Evolutionary conservation across 768 basidiomycete genomes (phyloP).

Genomic region (Termitomyces sp.): DNA sequence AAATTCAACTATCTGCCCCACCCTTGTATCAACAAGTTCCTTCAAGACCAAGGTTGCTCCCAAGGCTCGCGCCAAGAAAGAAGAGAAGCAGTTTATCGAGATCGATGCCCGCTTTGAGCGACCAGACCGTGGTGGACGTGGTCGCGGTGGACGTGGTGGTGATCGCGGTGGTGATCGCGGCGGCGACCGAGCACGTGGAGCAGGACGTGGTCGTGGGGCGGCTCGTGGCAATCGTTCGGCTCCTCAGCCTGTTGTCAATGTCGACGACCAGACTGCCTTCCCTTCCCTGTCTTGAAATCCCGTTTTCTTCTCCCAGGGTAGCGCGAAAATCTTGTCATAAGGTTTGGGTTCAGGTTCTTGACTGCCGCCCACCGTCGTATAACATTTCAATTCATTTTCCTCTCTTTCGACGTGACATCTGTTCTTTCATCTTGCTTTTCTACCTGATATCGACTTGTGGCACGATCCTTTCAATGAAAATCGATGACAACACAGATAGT

Average conservation of each 20-base stretch:
- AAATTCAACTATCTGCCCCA: background rate
- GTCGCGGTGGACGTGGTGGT: constrained; percentile 46
- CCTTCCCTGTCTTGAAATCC: constrained; percentile 67
- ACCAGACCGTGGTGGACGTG: constrained; percentile 64
- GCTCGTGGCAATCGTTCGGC: constrained; percentile 42
- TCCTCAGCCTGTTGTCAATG: constrained; percentile 46
- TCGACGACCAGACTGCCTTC: constrained; percentile 85
- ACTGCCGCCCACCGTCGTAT: constrained; percentile 16
- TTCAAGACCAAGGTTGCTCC: constrained; percentile 57
- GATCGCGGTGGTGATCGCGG: constrained; percentile 44
- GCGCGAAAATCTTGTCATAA: constrained; percentile 12
- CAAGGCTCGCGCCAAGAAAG: constrained; percentile 75
- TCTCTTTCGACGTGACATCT: constrained; percentile 13
- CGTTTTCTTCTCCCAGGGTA: constrained; percentile 1
- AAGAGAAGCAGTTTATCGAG: constrained; percentile 89
- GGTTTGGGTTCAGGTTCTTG: constrained; percentile 10
- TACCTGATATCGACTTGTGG: constrained; percentile 13
- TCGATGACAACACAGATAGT: constrained; percentile 18
- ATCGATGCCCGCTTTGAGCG: constrained; percentile 89
- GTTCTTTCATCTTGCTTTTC: constrained; percentile 18
- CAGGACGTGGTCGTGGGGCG: constrained; percentile 34
- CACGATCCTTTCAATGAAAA: constrained; percentile 24
- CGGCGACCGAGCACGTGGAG: constrained; percentile 29
- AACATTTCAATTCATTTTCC: constrained; percentile 14
- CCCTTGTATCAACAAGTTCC: background rate